Evolutionary conservation across 495 filamentous ascomycete genomes (phyloP).

Genomic region (Trichoderma virens): DNA sequence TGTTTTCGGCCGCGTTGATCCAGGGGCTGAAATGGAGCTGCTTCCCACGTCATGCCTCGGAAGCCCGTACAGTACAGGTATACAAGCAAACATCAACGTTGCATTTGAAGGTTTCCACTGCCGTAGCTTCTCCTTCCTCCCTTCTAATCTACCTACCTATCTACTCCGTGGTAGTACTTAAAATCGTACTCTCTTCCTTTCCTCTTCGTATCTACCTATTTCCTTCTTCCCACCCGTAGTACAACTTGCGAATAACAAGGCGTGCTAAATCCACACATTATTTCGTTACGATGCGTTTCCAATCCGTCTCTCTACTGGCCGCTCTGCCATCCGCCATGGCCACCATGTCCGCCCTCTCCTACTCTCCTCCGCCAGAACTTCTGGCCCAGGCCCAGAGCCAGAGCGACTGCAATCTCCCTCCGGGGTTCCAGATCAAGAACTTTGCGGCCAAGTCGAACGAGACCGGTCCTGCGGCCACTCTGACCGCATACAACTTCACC

Average conservation of each 20-base stretch:
- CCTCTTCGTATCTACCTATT: neutral
- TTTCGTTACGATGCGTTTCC: neutral
- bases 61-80: neutral
- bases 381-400: neutral
- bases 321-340: conserved; percentile 2
- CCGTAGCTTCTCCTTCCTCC: neutral
- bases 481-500: conserved; percentile 16
- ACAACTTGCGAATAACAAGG: too few relatives aligned
- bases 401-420: conserved; percentile 20
- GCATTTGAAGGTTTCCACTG: neutral
- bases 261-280: too few relatives aligned
- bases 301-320: neutral
- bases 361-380: neutral
- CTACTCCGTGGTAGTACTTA: neutral
- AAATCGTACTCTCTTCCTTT: neutral
- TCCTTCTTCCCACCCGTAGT: neutral
- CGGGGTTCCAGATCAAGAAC: conserved; percentile 16
- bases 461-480: neutral
- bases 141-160: neutral
- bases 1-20: neutral
- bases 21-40: neutral
- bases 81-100: neutral
- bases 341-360: neutral
- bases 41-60: neutral
- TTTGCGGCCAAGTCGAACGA: conserved; percentile 16